Evolutionary conservation across 164 flowering plant genomes (phyloP), one percentile per base, ranked within the genome.

Genomic region (Umbellularia californica): DNA sequence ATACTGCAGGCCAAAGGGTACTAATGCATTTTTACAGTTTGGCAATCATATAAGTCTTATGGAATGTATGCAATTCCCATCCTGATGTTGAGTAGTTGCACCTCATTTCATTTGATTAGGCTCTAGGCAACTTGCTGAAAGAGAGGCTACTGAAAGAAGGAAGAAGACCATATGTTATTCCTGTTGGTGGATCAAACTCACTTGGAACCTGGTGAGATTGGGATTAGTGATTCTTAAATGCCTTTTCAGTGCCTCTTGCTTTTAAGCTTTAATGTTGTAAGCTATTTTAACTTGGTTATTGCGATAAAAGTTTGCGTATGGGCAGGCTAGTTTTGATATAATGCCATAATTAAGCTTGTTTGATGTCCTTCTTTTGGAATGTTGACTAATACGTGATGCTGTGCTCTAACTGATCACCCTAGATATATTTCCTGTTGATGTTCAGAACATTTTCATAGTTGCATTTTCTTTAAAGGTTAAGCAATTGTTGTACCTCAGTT

Each of bases 141-240:
- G 96, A 92, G 75, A 92, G 82, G 80, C 77, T 95, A 81, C 23
- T 86, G 69, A 87, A 76, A 30, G 91, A 95, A 87, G 99, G 99
- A 70, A 89, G 93, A 83, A 89, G 75, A 70, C 99, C 99, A 25
- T 93, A 95, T 82, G 93, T 95, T 72, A 95, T 95, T 84, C 99
- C 98, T 73, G 97, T 92, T 78, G 99, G 99, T 73, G 99, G 99
- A 81, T 95, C 97, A 68, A 92, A 95, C 85, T 87, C 98, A 68
- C 73, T 93, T 24, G 99, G 98, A 71, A 92, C 96, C 66, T 95
- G 99, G 98, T 95, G 81, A 74, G 30, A 25, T 64, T 41, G 25
- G 35, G 27, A 71, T 75, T 55, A 55, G 60, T 55, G 60, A 55
- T 55, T 55, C n/a, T 15, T 55, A 55, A 55, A 15, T 41, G 10